phyloP scores from a whole-genome alignment of 2,329 filamentous ascomycete genomes.

The Clarireedia paspali region DNA sequence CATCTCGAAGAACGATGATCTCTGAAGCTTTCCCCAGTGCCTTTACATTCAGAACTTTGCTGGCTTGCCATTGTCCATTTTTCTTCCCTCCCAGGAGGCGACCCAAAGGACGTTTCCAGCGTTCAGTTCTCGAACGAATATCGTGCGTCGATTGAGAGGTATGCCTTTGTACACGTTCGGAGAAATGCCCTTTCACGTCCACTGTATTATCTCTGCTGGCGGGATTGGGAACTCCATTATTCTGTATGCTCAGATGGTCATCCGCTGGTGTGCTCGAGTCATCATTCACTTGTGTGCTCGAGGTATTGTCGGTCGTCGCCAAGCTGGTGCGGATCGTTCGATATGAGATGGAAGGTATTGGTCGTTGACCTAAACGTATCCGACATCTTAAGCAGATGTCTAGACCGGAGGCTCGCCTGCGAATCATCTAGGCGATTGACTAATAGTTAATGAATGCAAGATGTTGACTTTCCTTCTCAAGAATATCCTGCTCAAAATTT shows the following conservation, averaged over 20 bases:
- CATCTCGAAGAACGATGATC: conserved; percentile 28
- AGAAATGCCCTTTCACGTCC: no score
- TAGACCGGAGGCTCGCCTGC: conserved; percentile 16
- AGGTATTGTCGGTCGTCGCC: no score
- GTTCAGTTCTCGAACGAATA: no score
- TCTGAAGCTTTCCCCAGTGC: conserved; percentile 20
- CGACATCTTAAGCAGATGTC: conserved; percentile 30
- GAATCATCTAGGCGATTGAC: conserved; percentile 29
- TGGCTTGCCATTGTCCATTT: conserved; percentile 15
- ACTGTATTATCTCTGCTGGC: no score
- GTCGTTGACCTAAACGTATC: conserved; percentile 18
- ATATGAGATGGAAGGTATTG: conserved; percentile 1
- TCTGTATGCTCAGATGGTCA: no score
- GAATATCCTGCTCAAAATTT: not conserved
- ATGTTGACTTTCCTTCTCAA: not conserved
- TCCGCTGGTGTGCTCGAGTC: not conserved
- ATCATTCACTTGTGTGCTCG: not conserved
- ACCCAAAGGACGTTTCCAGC: no score
- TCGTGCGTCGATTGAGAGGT: no score
- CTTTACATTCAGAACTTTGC: conserved; percentile 14
- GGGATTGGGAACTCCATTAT: no score
- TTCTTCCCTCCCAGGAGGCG: conserved; percentile 11
- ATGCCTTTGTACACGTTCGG: no score
- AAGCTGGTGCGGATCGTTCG: conserved; percentile 6
- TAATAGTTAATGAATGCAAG: not conserved